Percentiles rank a stretch among this genome's conserved stretches.
phyloP scores from a whole-genome alignment of 2,329 filamentous ascomycete species.

The Zasmidium angulare region DNA sequence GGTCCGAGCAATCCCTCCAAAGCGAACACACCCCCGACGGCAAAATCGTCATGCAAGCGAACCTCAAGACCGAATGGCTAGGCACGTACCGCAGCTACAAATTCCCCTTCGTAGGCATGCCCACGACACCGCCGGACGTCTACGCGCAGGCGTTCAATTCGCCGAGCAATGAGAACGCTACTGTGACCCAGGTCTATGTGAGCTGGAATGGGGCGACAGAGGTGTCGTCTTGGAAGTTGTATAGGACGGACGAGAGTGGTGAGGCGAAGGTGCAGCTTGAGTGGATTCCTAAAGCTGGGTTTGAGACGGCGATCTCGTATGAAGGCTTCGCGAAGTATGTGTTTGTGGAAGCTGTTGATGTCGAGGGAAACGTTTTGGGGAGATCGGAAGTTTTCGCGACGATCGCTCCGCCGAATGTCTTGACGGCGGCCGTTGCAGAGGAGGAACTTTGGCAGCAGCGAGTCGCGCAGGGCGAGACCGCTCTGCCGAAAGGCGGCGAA shows the following conservation, averaged over 20 bases:
- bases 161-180: not conserved
- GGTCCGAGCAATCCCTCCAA: not conserved
- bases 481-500: not conserved
- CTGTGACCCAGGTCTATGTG: conserved; percentile 22
- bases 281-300: not conserved
- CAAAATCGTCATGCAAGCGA: conserved; percentile 25
- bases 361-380: not conserved
- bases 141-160: not conserved
- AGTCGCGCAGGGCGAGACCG: not conserved
- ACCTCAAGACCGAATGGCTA: conserved; percentile 33
- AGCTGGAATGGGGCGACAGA: conserved; percentile 40
- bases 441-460: not conserved
- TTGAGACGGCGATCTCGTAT: conserved; percentile 1
- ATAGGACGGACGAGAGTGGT: not conserved
- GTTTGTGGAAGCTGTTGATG: conserved; percentile 6
- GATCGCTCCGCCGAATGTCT: not conserved
- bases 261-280: not conserved
- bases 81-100: conserved; percentile 42
- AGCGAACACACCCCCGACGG: not conserved
- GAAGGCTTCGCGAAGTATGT: not conserved
- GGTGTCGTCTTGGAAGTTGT: conserved; percentile 31
- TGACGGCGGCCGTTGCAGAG: not conserved
- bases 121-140: not conserved
- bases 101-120: conserved; percentile 1
- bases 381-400: not conserved